Conservation (phyloP, 164 flowering plant genomes). For the Chimonanthus salicifolius region DNA sequence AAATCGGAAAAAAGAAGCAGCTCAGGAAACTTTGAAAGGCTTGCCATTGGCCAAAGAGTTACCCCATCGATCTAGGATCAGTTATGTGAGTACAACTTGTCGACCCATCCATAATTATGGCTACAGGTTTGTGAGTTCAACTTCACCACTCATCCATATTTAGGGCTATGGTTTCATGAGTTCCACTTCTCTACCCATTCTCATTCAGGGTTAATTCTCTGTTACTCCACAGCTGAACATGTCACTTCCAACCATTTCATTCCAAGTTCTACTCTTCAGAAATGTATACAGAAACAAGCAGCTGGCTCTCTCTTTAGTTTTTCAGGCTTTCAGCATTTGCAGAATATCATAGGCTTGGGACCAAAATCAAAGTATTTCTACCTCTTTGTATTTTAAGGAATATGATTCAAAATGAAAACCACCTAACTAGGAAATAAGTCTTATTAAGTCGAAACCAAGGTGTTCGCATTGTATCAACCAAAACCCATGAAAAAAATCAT, state of each 20-base stretch:
- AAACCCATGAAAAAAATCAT: constrained; percentile 15
- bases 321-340: not conserved
- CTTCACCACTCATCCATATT: too few relatives aligned
- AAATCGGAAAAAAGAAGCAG: too few relatives aligned
- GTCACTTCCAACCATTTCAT: not conserved
- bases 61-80: too few relatives aligned
- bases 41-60: too few relatives aligned
- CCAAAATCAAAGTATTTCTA: not conserved
- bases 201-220: too few relatives aligned
- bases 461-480: not conserved
- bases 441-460: not conserved
- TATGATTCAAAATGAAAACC: not conserved
- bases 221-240: too few relatives aligned
- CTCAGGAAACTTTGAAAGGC: too few relatives aligned
- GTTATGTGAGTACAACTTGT: too few relatives aligned
- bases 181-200: too few relatives aligned
- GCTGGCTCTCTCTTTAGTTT: not conserved
- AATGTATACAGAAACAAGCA: not conserved
- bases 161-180: too few relatives aligned
- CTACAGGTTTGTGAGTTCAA: too few relatives aligned
- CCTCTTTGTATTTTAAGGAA: not conserved
- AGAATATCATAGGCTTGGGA: not conserved
- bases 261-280: not conserved
- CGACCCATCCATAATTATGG: too few relatives aligned
- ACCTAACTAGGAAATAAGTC: not conserved